Evolutionary conservation across 2,329 filamentous ascomycete genomes (phyloP), one percentile per base, ranked within the genome.

Genomic region (Colletotrichum orchidophilum): DNA sequence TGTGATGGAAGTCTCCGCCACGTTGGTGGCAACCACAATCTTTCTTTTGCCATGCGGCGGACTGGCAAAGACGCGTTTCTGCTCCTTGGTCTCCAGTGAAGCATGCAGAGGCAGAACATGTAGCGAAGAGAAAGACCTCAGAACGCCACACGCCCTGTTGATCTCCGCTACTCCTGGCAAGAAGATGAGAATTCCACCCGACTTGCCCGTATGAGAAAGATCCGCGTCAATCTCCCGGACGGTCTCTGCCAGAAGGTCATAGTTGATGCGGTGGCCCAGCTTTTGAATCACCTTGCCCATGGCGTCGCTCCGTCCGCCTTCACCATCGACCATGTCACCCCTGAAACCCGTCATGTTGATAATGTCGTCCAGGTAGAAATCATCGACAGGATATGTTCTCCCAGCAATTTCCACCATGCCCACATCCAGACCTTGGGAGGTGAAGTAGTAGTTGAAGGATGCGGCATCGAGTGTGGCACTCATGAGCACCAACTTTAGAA

Each of bases 1-100:
- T 0, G 96, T 99, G 79, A 99, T 98, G 2, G 96, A 98, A 0
- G 96, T 99, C 80, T 99, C 96, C 2, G 96, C 96, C 2, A 99
- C 96, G 77, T 99, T 99, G 54, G 96, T 99, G 1, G 96, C 94
- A 7, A 96, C 94, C 39, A 99, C 93, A 13, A 99, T 90, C 82
- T 99, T 99, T 42, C 96, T 89, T 81, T 94, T 95, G 0, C 95
- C 95, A 3, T 84, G 80, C 0, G 96, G 95, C 5, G 96, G 84
- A 15, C 87, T 86, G 31, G 90, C 87, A 79, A 99, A 99, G 0
- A 99, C 96, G 27, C 91, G 89, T 72, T 93, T 92, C 81, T 99
- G 96, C 76, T 98, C 96, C 2, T 88, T 88, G 11, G 96, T 96
- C 76, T 97, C 92, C 1, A 99, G 87, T 0, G 95, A 98, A 13